Conservation (phyloP, 1,284 basidiomycete species). For the Mycena sp. region DNA sequence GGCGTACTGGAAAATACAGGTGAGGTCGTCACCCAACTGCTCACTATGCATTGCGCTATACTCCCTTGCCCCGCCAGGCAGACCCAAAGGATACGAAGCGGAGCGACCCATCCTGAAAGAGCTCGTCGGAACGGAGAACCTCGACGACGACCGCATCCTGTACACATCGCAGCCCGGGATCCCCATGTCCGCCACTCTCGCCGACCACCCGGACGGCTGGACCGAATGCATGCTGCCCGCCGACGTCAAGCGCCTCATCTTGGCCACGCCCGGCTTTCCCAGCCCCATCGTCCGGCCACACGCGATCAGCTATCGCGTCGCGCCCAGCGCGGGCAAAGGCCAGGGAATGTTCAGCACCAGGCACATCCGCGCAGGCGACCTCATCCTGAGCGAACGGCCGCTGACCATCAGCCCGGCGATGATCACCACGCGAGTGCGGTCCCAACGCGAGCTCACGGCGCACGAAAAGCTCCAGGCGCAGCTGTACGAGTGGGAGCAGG, state of each 20-base stretch:
- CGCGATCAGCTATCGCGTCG: conserved; percentile 5
- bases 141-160: background rate
- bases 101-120: background rate
- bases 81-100: conserved; percentile 8
- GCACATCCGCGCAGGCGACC: background rate
- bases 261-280: conserved; percentile 24
- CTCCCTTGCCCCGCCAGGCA: background rate
- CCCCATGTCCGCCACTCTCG: background rate
- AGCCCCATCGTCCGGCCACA: conserved; percentile 1
- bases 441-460: background rate
- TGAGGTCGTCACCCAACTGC: background rate
- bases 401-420: background rate
- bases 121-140: background rate
- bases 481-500: conserved; percentile 15
- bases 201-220: background rate
- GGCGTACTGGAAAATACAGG: conserved; percentile 9
- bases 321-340: too few species aligned
- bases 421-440: too few species aligned
- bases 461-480: background rate
- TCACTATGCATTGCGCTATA: background rate
- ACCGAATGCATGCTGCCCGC: conserved; percentile 5
- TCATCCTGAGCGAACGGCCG: background rate
- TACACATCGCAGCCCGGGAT: conserved; percentile 13
- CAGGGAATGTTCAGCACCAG: background rate
- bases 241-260: conserved; percentile 7